Base-by-base conservation (phyloP, 176 grass and related monocot species). In the Dactylis glomerata region DNA sequence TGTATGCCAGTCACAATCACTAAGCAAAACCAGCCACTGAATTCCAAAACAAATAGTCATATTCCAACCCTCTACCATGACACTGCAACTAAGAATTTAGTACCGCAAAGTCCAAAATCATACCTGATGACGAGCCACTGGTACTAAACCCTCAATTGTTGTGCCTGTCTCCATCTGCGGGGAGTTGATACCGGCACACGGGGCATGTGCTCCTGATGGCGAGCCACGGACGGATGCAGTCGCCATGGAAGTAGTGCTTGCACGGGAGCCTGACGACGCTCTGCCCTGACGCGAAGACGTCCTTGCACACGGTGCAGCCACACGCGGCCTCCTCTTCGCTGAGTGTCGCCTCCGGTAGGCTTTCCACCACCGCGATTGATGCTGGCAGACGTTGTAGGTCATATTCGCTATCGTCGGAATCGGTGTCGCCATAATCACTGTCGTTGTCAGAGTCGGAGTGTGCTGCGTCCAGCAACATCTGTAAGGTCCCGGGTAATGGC, bases 131-230 rank as follows among this genome's bases (percentile, higher is more conserved):
- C 33, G 72, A 17, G 16, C 63, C 73, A 26, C 10, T 16, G 88
- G n/a, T 6, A 28, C 54, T 11, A 58, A 40, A 40, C 46, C 33
- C 22, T 26, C 64, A 65, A 13, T 20, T 11, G 72, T n/a, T 3
- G 1, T 34, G 83, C 83, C 71, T 36, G 79, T 31, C 88, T 82
- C 55, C 80, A 62, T 92, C 90, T 0, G 83, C 91, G 54, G 86
- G 82, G 28, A 95, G 85, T 68, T 92, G 82, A 17, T 86, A 84
- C 14, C 90, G 88, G 71, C 93, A 95, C 19, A 95, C 76, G 3
- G 93, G 93, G 32, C 93, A 95, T 11, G 87, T 95, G 83, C 84
- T 95, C 67, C 88, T 86, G 68, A 95, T 90, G 61, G 30, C 75
- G 8, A 95, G 36, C 93, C 93, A 95, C 0, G 93, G 88, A 5